A percentile compares a stretch with the other conserved stretches of the same genome.
Evolutionary conservation across 2,329 filamentous ascomycete genomes (phyloP).

Genomic region (Hypoxylon sp.): DNA sequence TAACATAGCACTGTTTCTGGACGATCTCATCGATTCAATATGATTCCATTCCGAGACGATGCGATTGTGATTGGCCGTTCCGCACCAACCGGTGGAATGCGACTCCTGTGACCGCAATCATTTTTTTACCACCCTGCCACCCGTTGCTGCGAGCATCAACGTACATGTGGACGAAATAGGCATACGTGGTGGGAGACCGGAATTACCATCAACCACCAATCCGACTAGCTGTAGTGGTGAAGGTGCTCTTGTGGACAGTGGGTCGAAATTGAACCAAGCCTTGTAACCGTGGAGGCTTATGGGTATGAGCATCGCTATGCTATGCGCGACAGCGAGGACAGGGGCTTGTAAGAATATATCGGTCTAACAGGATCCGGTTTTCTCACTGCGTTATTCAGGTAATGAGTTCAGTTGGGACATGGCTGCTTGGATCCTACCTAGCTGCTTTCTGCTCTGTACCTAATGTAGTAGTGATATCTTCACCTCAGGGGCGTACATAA

Average conservation of each 20-base stretch:
- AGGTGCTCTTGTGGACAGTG: conserved; percentile 28
- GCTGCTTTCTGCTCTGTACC: background rate
- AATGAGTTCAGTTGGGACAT: background rate
- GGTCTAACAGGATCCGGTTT: conserved; percentile 2
- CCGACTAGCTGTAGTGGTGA: conserved; percentile 11
- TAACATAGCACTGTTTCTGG: conserved; percentile 33
- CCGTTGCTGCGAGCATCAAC: conserved; percentile 21
- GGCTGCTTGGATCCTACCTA: background rate
- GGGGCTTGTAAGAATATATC: conserved; percentile 21
- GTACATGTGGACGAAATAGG: conserved; percentile 26
- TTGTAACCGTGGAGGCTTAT: conserved; percentile 23
- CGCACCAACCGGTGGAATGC: conserved; percentile 38
- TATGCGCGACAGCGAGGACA: conserved; percentile 24
- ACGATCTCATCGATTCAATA: conserved; percentile 28
- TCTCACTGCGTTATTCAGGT: conserved; percentile 1
- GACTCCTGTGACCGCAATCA: conserved; percentile 39
- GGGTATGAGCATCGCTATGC: conserved; percentile 15
- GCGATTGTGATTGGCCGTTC: conserved; percentile 34
- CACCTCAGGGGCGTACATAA: conserved; percentile 24
- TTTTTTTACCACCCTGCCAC: conserved; percentile 26
- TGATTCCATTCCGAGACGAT: conserved; percentile 19
- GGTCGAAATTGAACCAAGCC: conserved; percentile 30
- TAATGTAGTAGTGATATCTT: background rate
- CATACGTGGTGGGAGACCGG: conserved; percentile 15
- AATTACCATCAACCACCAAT: conserved; percentile 22